These are phyloP conservation scores for Debaryomyces psychrophilus DNA, from an alignment of 1,139 yeast genomes.

Conservation along the genomic window DNA sequence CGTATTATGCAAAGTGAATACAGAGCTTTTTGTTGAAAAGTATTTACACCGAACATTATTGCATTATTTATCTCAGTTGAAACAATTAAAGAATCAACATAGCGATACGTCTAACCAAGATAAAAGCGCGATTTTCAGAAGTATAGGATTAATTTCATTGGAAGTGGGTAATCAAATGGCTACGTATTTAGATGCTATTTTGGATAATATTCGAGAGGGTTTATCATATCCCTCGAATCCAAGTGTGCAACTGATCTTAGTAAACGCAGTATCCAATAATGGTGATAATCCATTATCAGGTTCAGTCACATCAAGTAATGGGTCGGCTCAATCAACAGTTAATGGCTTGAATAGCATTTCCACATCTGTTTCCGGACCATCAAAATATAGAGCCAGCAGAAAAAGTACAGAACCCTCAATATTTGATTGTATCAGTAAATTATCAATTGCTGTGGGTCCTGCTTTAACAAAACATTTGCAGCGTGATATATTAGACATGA, in stretches of 20 bases:
- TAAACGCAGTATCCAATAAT: conserved; percentile 42
- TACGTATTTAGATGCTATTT: conserved; percentile 82
- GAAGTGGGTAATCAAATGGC: conserved; percentile 88
- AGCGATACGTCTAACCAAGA: conserved; percentile 54
- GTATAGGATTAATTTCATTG: conserved; percentile 82
- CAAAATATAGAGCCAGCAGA: conserved; percentile 62
- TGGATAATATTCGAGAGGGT: conserved; percentile 84
- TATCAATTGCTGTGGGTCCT: conserved; percentile 92
- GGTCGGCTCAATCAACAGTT: conserved; percentile 13
- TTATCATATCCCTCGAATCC: conserved; percentile 52
- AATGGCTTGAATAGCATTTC: conserved; percentile 28
- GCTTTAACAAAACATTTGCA: conserved; percentile 89
- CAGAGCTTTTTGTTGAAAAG: conserved; percentile 74
- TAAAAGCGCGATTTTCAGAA: conserved; percentile 72
- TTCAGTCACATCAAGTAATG: conserved; percentile 6
- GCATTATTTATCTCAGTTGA: conserved; percentile 77
- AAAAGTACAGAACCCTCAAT: conserved; percentile 85
- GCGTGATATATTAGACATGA: conserved; percentile 75
- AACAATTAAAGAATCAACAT: conserved; percentile 58
- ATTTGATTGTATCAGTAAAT: conserved; percentile 84
- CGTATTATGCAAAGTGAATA: conserved; percentile 75
- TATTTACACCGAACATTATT: conserved; percentile 81
- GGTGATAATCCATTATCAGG: conserved; percentile 20
- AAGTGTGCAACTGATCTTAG: conserved; percentile 46
- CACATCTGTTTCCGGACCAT: conserved; percentile 27